Evolutionary conservation across 768 basidiomycete genomes (phyloP), one percentile per base, ranked within the genome.

Genomic region (Lepiota brunneoincarnata): DNA sequence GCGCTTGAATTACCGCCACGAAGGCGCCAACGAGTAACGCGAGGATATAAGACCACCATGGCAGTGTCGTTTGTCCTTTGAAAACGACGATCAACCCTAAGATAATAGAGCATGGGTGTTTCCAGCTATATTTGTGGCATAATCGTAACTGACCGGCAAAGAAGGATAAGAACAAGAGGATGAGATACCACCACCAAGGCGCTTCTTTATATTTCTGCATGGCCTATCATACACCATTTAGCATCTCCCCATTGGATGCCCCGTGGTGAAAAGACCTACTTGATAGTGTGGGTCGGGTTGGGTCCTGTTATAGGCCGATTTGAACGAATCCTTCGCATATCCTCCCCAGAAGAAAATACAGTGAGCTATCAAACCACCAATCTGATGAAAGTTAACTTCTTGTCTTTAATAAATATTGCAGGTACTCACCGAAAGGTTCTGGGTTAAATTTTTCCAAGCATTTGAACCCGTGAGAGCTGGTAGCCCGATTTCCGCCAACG

Each of bases 191-290:
- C 72, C 78, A 83, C 76, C 73, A 75, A 2, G 83, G 83, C 0
- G 74, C 80, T 66, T 85, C 82, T 35, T 77, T 71, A 66, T 85
- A 84, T 62, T 78, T 81, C 58, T 78, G 72, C 77, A 81, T 83
- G 1, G 80, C 77, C 72, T 76, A 26, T 10, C 15, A 54, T 11
- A 31, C 37, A 4, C 3, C 21, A 38, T 37, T 23, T 43, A 4
- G 47, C 10, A 24, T 20, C 37, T 12, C 40, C 23, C 15, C 3
- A 44, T 10, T 28, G 15, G 10, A 18, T 37, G 7, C 39, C 15
- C 52, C 5, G 15, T 35, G 38, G 24, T 4, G 24, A 28, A 15
- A 36, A 17, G 6, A 28, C 62, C 35, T 55, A 76, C 78, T 67
- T 77, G 70, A 63, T 78, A 83, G 61, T 86, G 84, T 6, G 76